These are phyloP conservation scores for Colletotrichum graminicola DNA, from an alignment of 2,329 filamentous ascomycete genomes.

Conservation along the genomic window DNA sequence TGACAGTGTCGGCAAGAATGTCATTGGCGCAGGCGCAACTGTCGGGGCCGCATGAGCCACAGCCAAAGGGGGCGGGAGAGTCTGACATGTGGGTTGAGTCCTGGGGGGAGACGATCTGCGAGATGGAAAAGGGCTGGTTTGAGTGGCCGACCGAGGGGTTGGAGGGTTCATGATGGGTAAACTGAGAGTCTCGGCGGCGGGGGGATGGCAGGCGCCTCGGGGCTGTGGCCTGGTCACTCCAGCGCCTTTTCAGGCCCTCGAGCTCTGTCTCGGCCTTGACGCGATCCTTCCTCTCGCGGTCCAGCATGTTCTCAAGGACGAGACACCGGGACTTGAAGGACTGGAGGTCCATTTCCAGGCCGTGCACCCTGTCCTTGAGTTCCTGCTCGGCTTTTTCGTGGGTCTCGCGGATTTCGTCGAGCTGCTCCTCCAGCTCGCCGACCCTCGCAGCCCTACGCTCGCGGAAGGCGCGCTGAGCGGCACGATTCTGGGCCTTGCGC, in stretches of 20 bases:
- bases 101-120: slow-evolving; percentile 68
- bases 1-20: slow-evolving; percentile 63
- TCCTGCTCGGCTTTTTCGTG: slow-evolving; percentile 70
- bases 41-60: slow-evolving; percentile 67
- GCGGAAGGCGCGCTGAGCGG: slow-evolving; percentile 90
- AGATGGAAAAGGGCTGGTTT: slow-evolving; percentile 64
- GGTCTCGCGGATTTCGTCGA: slow-evolving; percentile 70
- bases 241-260: slow-evolving; percentile 46
- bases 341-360: slow-evolving; percentile 75
- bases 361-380: slow-evolving; percentile 66
- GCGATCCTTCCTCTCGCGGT: slow-evolving; percentile 66
- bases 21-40: slow-evolving; percentile 71
- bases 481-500: slow-evolving; percentile 93
- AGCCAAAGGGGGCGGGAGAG: slow-evolving; percentile 57
- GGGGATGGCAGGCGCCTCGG: slow-evolving; percentile 46
- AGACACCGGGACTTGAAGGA: slow-evolving; percentile 73
- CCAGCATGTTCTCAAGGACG: slow-evolving; percentile 73
- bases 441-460: slow-evolving; percentile 89
- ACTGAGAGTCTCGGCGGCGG: slow-evolving; percentile 29
- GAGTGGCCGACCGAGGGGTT: slow-evolving; percentile 50
- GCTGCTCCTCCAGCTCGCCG: slow-evolving; percentile 77
- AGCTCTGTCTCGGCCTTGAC: slow-evolving; percentile 58
- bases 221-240: slow-evolving; percentile 25
- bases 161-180: slow-evolving; percentile 42
- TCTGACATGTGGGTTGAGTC: slow-evolving; percentile 54